These are phyloP conservation scores for Paspalum vaginatum DNA, from an alignment of 176 grass and related monocot genomes.

Conservation along the genomic window DNA sequence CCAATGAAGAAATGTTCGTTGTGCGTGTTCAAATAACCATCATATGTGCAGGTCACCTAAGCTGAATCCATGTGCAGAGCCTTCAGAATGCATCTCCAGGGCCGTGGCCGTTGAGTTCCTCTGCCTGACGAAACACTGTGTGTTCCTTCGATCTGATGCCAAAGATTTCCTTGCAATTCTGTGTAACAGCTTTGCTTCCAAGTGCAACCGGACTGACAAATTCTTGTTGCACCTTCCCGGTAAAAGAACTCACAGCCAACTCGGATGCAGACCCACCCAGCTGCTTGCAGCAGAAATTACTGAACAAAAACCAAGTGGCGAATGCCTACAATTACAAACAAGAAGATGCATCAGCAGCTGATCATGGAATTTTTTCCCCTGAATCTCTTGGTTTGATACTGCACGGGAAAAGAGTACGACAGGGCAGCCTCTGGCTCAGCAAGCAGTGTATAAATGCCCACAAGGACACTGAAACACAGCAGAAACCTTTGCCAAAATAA, in stretches of 20 bases:
- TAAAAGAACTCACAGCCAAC: conserved; percentile 41
- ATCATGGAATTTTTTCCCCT: neutral
- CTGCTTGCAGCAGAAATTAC: neutral
- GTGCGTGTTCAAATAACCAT: too few relatives aligned
- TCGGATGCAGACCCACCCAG: conserved; percentile 7
- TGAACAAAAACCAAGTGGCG: neutral
- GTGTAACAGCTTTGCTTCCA: conserved; percentile 29
- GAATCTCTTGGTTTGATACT: conserved; percentile 15
- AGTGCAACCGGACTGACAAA: conserved; percentile 35
- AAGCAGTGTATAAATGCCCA: conserved; percentile 30
- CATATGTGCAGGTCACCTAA: too few relatives aligned
- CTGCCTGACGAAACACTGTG: neutral
- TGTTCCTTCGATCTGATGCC: neutral
- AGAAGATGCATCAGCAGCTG: neutral
- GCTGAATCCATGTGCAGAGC: neutral
- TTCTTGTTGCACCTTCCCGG: conserved; percentile 38
- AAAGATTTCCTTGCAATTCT: neutral
- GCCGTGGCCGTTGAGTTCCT: too few relatives aligned
- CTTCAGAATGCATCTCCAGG: neutral
- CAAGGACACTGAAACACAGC: neutral
- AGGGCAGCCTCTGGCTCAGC: neutral
- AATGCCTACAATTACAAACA: neutral
- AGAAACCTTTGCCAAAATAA: conserved; percentile 11
- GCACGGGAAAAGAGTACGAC: conserved; percentile 4
- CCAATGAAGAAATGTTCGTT: too few relatives aligned